Evolutionary conservation across 371 early-diverging fungal genomes (phyloP), one percentile per base, ranked within the genome.

Genomic region (Gilbertella persicaria): DNA sequence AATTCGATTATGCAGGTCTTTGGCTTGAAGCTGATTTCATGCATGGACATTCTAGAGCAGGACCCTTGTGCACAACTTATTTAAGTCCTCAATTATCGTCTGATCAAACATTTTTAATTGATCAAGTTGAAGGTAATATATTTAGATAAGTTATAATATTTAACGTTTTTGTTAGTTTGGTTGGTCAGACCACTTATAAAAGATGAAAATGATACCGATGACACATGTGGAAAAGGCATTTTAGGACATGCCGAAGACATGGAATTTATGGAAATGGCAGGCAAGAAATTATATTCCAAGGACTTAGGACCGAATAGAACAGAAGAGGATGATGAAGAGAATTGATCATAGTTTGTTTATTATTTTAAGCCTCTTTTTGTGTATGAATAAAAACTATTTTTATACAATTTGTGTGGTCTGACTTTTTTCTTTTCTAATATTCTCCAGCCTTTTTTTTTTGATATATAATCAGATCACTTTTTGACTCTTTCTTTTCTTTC

Each of bases 261-360:
- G 46, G 90, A 91, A 6, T 67, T 96, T 47, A 73, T 94, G 58
- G 94, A 96, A 67, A 89, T 96, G 92, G 89, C 92, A 4, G 70
- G 91, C 78, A 84, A 81, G 43, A 84, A 83, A 40, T 80, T 94
- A 79, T 89, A 91, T 56, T 88, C 90, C 10, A 87, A 86, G 53
- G 80, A 85, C 39, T 71, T 89, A 9, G 74, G 82, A 2, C 80
- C 78, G 7, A 75, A 72, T 3, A 54, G 50, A 19, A 36, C 44
- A 20, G 50, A 49, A 29, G 47, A 51, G 4, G 46, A 61, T 16
- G 33, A 62, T 17, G 28, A 25, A 3, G 40, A 37, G 2, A 24
- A 19, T 17, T 33, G 12, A 28, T 28, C 28, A 4, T 28, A 28
- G 9, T 5, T 28, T n/a, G 12, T 10, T 12, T 12, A 33, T 33